Conservation (phyloP, 179 eudicot genomes). For the Silene noctiflora region DNA sequence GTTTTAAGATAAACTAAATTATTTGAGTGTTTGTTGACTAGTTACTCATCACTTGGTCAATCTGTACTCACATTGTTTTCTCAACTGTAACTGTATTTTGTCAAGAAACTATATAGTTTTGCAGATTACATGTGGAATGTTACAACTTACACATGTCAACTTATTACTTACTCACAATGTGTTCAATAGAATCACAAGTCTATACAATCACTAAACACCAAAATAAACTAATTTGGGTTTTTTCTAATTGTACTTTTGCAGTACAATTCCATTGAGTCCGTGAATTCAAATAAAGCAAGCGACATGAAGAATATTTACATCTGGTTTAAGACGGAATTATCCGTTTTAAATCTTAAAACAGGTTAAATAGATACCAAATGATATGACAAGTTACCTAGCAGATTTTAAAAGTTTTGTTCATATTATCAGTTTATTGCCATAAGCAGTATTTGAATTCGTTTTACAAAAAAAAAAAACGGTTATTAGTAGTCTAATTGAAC, state of each 20-base stretch:
- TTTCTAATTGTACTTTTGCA: conserved; percentile 33
- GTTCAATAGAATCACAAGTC: conserved; percentile 32
- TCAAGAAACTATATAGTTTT: conserved; percentile 6
- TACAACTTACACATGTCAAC: conserved; percentile 23
- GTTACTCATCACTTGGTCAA: conserved; percentile 17
- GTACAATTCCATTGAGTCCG: conserved; percentile 35
- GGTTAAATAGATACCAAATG: background rate
- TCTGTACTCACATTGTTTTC: conserved; percentile 21
- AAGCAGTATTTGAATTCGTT: no score
- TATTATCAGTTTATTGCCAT: no score
- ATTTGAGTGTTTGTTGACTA: conserved; percentile 11
- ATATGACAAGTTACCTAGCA: no score
- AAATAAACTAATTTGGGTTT: conserved; percentile 15
- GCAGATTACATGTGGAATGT: conserved; percentile 30
- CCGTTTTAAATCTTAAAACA: no score
- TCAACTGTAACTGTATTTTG: conserved; percentile 21
- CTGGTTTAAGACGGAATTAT: no score
- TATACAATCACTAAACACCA: conserved; percentile 30
- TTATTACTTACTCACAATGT: conserved; percentile 19
- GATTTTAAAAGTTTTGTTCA: no score
- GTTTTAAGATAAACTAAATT: conserved; percentile 9
- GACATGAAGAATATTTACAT: no score
- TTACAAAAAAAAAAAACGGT: no score
- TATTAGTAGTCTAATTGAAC: conserved; percentile 14
- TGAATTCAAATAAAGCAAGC: conserved; percentile 20